Evolutionary conservation across 192 early-diverging fungal species (phyloP), one percentile per base, ranked within the genome.

Genomic region (Umbelopsis isabellina): DNA sequence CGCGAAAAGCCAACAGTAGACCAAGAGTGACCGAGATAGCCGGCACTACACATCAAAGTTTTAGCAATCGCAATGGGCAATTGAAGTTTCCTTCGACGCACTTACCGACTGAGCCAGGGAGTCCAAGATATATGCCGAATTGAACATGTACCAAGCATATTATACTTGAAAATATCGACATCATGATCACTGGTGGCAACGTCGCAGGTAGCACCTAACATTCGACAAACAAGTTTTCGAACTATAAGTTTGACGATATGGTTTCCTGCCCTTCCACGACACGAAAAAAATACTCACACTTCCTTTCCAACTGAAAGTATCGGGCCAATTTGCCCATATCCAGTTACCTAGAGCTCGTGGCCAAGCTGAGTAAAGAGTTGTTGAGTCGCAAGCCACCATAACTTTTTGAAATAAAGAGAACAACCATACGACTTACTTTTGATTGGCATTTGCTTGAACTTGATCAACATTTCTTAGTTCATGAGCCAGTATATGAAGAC

Each of bases 1-100:
- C 91, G 65, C 94, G 87, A 79, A 95, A 95, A 48, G 89, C 94
- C 46, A 95, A 82, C 35, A 95, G 81, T 74, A 95, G 74, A 82
- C 83, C 85, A 27, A 88, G 75, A 16, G 84, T 85, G 30, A 88
- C 85, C 61, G 81, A 82, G 46, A 88, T 70, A 13, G 87, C 77
- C 16, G 75, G 71, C 22, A 86, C 85, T 82, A n/a, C 18, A 23
- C 2, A 21, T 21, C 18, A 44, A 4, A 49, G 12, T 15, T 25
- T 49, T 13, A 50, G 37, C 3, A 9, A 46, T 6, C 23, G 4
- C 23, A 11, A 11, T 20, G 0, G 3, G n/a, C 9, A 49, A 20
- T 25, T 8, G 23, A 22, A 2, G 3, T 3, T 55, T 46, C 21
- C 61, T 47, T 69, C 41, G 21, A 44, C 18, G 1, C 3, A 66